Evolutionary conservation across 352 stramenopile genomes (phyloP).

Genomic region (Pythium biforme): DNA sequence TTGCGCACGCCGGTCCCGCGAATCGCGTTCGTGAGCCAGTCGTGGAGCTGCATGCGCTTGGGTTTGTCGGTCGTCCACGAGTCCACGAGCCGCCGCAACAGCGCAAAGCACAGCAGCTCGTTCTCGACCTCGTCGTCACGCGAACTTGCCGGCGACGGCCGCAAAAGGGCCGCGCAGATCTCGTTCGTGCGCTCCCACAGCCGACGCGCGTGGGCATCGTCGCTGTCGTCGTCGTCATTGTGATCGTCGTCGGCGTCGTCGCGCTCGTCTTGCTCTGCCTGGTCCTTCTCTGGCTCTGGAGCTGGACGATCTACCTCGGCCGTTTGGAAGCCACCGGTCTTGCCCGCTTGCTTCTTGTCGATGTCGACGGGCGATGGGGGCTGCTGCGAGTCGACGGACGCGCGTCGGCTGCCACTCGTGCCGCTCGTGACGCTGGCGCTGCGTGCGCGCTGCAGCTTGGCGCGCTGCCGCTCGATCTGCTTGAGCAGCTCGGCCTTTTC

Average conservation of each 20-base stretch:
- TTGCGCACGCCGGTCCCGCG: slow-evolving; percentile 47
- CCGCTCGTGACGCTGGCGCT: slow-evolving; percentile 10
- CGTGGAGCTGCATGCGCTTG: slow-evolving; percentile 68
- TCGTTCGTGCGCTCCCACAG: slow-evolving; percentile 40
- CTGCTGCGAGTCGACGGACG: not conserved
- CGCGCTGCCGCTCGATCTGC: slow-evolving; percentile 29
- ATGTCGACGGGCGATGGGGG: not conserved
- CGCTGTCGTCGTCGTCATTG: not conserved
- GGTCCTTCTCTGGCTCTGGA: not conserved
- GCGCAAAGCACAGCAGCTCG: slow-evolving; percentile 59
- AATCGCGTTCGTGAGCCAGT: slow-evolving; percentile 74
- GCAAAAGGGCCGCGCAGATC: slow-evolving; percentile 46
- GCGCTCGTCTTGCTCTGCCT: not conserved
- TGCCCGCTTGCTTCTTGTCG: not conserved
- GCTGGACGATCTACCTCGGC: not conserved
- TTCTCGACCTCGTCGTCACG: slow-evolving; percentile 43
- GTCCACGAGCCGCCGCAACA: slow-evolving; percentile 55
- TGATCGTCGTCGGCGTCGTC: not conserved
- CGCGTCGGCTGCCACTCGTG: not conserved
- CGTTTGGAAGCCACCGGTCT: not conserved
- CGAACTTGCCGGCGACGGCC: slow-evolving; percentile 19
- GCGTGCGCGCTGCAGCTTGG: slow-evolving; percentile 22
- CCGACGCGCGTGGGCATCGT: slow-evolving; percentile 4
- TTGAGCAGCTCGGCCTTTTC: slow-evolving; percentile 44
- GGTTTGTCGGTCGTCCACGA: slow-evolving; percentile 69